A percentile compares a stretch with the other conserved stretches of the same genome.
Conservation (phyloP, 2,329 filamentous ascomycete species). For the Fusarium cicatricum region DNA sequence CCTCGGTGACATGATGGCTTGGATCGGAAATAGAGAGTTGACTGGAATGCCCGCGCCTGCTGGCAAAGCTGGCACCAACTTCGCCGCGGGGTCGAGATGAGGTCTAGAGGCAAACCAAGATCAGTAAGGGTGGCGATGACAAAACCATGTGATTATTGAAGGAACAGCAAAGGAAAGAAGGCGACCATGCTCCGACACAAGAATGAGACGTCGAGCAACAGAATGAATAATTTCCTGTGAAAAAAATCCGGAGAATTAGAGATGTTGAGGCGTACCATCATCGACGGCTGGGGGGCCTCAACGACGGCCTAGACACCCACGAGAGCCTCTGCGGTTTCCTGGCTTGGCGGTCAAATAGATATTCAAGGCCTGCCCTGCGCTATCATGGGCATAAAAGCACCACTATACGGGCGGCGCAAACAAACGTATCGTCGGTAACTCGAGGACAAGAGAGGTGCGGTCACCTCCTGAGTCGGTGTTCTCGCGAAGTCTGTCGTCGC, state of each 20-base stretch:
- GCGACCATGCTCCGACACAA: background rate
- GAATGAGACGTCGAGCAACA: background rate
- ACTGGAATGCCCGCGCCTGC: slow-evolving; percentile 65
- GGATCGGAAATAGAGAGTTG: slow-evolving; percentile 81
- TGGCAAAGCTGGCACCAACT: slow-evolving; percentile 64
- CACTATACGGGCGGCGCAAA: slow-evolving; percentile 38
- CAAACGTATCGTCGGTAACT: slow-evolving; percentile 29
- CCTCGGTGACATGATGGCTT: slow-evolving; percentile 92
- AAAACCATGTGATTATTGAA: slow-evolving; percentile 4
- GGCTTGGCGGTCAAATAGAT: slow-evolving; percentile 39
- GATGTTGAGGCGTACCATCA: slow-evolving; percentile 57
- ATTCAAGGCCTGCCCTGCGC: slow-evolving; percentile 30
- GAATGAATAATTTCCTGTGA: slow-evolving; percentile 3
- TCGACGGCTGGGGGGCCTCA: slow-evolving; percentile 52
- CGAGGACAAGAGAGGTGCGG: slow-evolving; percentile 39
- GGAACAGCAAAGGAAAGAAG: slow-evolving; percentile 9
- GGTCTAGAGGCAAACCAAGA: slow-evolving; percentile 53
- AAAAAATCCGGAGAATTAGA: slow-evolving; percentile 4
- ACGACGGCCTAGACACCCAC: slow-evolving; percentile 48
- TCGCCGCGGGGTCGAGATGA: slow-evolving; percentile 65
- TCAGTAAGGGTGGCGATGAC: slow-evolving; percentile 36
- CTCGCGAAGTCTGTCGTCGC: slow-evolving; percentile 46
- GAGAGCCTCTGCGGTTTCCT: slow-evolving; percentile 40
- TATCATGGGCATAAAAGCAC: slow-evolving; percentile 44
- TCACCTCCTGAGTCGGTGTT: slow-evolving; percentile 46